Evolutionary conservation across 148 eudicot genomes (phyloP).

Genomic region (Chenopodium quinoa): DNA sequence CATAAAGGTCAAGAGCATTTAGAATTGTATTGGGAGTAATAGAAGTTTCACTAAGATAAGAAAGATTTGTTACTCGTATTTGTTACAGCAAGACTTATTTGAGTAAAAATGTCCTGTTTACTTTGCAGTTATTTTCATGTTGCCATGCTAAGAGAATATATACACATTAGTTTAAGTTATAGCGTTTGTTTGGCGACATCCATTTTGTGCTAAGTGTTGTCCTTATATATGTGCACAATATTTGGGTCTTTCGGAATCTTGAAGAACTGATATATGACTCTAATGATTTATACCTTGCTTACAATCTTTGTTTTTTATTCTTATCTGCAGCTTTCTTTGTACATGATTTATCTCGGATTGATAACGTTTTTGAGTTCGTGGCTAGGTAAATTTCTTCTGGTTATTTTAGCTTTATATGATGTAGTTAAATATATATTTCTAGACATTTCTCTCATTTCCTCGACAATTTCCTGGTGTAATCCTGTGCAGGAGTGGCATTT

Average conservation of each 20-base stretch:
- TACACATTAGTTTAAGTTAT: too few relatives aligned
- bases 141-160: too few relatives aligned
- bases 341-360: slow-evolving; percentile 67
- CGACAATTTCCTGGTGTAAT: background rate
- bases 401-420: background rate
- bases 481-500: slow-evolving; percentile 55
- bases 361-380: slow-evolving; percentile 46
- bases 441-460: background rate
- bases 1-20: background rate
- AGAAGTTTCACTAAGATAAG: too few relatives aligned
- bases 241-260: background rate
- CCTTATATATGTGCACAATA: background rate
- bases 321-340: slow-evolving; percentile 51
- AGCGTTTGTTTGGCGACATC: too few relatives aligned
- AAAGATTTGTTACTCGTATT: too few relatives aligned
- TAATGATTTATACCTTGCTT: too few relatives aligned
- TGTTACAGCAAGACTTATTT: too few relatives aligned
- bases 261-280: background rate
- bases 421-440: background rate
- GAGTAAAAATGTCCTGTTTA: background rate
- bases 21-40: too few relatives aligned
- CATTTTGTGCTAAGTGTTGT: background rate
- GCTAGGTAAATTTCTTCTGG: slow-evolving; percentile 46
- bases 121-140: background rate
- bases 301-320: background rate